Evolutionary conservation across 371 early-diverging fungal genomes (phyloP).

Genomic region (Actinomucor elegans): DNA sequence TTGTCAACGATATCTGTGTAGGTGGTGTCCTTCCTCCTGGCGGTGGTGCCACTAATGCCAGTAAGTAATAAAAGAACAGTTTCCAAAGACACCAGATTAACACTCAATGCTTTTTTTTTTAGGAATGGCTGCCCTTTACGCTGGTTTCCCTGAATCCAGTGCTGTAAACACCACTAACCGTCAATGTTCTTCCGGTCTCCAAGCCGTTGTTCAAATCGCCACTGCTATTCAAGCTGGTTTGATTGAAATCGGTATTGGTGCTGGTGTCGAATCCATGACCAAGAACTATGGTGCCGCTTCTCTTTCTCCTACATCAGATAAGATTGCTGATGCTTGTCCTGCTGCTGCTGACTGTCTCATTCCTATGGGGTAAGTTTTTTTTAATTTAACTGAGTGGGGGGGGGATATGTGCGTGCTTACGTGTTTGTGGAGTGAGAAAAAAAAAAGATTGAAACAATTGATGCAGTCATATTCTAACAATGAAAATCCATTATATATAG

Average conservation of each 20-base stretch:
- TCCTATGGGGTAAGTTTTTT: constrained; percentile 76
- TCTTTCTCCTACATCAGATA: constrained; percentile 74
- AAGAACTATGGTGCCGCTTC: constrained; percentile 83
- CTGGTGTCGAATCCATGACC: constrained; percentile 99
- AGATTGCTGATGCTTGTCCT: constrained; percentile 63
- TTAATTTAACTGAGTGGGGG: neutral
- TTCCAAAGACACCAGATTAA: too few relatives aligned
- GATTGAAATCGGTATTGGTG: constrained; percentile 96
- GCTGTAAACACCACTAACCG: constrained; percentile 92
- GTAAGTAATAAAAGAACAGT: too few relatives aligned
- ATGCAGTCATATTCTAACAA: too few relatives aligned
- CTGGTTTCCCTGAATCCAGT: constrained; percentile 88
- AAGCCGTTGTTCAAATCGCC: constrained; percentile 91
- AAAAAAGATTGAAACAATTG: too few relatives aligned
- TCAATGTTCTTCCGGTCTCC: constrained; percentile 96
- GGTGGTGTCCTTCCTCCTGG: constrained; percentile 94
- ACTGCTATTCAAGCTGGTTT: constrained; percentile 87
- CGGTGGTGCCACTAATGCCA: constrained; percentile 91
- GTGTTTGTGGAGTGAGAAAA: too few relatives aligned
- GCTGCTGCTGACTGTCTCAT: constrained; percentile 83
- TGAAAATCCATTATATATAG: too few relatives aligned
- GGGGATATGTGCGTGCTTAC: neutral
- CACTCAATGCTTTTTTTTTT: neutral
- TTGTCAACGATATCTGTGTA: constrained; percentile 94
- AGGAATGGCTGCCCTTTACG: constrained; percentile 80